Base-by-base conservation (phyloP, 805 yeast genomes). In the Yarrowia sp. region DNA sequence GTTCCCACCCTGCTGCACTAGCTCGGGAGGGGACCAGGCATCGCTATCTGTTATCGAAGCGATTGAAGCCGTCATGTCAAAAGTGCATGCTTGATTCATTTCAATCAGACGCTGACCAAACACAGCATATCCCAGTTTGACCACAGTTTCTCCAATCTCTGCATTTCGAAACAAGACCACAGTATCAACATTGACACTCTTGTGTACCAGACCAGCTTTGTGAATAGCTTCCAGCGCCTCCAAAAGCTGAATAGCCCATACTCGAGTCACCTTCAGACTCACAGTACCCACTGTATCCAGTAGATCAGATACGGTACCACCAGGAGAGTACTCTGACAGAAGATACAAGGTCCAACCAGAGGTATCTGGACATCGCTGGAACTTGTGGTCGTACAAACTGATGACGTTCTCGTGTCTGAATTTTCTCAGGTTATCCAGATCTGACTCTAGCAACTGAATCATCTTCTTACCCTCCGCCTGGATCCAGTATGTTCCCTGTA, bases 151-250 rank as follows among this genome's bases (percentile, higher is more conserved):
- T 1, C 86, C 87, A 52, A 85, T 78, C 20, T 82, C 86, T 17
- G 76, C 77, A 67, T 84, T 85, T 39, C 83, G 83, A 33, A 81
- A 82, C 39, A 89, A 74, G 34, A 81, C 80, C 10, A 88, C 83
- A 0, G 91, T 86, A 43, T 86, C 84, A 0, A 89, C 80, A 63
- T 87, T 84, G 1, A 95, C 79, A 55, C 84, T 78, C 72, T 87
- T 88, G 76, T 95, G 98, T 9, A 86, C 82, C 64, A 91, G 78
- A 0, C 98, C 98, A n/a, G 84, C 80, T 73, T 91, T 92, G 76
- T 95, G 98, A 13, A 95, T 76, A 65, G 85, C 85, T 73, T 95
- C 98, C 9, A 95, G 77, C 1, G 92, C 93, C 70, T 95, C 97
- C 42, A 95, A 79, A 5, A 95, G 72, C 74, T 93, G 95, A 60